phyloP scores from a whole-genome alignment of 208 protist species.

The Wallacemonas sp. region DNA sequence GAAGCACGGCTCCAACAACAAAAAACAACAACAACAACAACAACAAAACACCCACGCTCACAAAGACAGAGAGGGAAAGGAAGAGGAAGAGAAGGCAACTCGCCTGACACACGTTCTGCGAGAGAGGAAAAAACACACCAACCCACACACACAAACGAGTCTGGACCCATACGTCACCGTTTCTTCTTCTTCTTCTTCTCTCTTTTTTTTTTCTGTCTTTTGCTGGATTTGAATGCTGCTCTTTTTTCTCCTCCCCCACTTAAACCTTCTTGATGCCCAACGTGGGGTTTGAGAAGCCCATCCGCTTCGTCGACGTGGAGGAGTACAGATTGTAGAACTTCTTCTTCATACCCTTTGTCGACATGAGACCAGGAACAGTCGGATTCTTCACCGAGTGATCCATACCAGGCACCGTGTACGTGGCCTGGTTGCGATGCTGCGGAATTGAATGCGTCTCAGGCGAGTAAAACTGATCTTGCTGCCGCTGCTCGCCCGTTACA shows the following conservation, averaged over 20 bases:
- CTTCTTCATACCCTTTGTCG: conserved; percentile 91
- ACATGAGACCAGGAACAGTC: conserved; percentile 89
- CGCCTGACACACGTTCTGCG: no score
- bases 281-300: conserved; percentile 86
- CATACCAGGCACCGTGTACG: conserved; percentile 54
- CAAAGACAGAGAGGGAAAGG: no score
- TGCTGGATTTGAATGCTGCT: background rate
- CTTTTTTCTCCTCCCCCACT: background rate
- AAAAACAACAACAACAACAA: background rate
- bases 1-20: background rate
- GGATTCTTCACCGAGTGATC: conserved; percentile 82
- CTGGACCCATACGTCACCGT: no score
- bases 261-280: conserved; percentile 89
- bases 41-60: background rate
- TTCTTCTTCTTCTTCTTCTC: background rate
- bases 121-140: no score
- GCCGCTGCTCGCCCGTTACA: conserved; percentile 64
- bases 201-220: background rate
- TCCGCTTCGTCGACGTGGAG: conserved; percentile 85
- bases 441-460: conserved; percentile 54
- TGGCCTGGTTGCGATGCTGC: conserved; percentile 56
- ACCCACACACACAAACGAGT: no score
- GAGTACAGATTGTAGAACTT: conserved; percentile 92
- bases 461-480: conserved; percentile 79
- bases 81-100: no score